Base-by-base conservation (phyloP, 805 yeast genomes). In the Teunomyces tritomae region DNA sequence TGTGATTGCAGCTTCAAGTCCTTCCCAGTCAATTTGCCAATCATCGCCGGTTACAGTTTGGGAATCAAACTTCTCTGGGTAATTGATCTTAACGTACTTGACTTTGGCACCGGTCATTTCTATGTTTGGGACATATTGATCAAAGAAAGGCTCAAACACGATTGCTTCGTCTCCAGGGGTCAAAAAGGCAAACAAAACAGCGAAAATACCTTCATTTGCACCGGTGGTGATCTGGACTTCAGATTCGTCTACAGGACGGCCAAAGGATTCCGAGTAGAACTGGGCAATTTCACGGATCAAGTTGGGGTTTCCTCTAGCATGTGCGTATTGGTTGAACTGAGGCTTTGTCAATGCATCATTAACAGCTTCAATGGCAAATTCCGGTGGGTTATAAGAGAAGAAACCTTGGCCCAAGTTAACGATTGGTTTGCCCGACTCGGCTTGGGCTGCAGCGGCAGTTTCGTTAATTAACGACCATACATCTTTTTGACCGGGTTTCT, bases 351-450 rank as follows among this genome's bases (percentile, higher is more conserved):
- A 74, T 0, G 97, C 92, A 37, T 78, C 75, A 54, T 83, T 80
- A 13, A 92, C 95, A 5, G 96, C 95, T 8, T 82, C 77, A 49
- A 87, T 74, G 11, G 96, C 97, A 68, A 94, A 94, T n/a, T 83
- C 79, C 0, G 99, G 99, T 2, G 99, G 99, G 28, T 91, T 80
- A 65, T 92, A 94, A 2, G 97, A 89, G 74, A 94, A 94, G 70
- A 94, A 94, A 1, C 99, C 99, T 67, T 94, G 99, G 29, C 99
- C 99, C 49, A 94, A 77, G 59, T 94, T 94, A 51, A 85, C 84
- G 47, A 92, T 82, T 45, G 89, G 87, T 57, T 85, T 77, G n/a
- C 89, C 90, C 32, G 80, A 65, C 40, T 82, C 83, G 35, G 69
- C 70, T 52, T 83, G 85, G 10, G 95, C 90, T 4, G 80, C 81